These are phyloP conservation scores for Xylariaceae sp. DNA, from an alignment of 2,329 filamentous ascomycete species.

Conservation along the genomic window DNA sequence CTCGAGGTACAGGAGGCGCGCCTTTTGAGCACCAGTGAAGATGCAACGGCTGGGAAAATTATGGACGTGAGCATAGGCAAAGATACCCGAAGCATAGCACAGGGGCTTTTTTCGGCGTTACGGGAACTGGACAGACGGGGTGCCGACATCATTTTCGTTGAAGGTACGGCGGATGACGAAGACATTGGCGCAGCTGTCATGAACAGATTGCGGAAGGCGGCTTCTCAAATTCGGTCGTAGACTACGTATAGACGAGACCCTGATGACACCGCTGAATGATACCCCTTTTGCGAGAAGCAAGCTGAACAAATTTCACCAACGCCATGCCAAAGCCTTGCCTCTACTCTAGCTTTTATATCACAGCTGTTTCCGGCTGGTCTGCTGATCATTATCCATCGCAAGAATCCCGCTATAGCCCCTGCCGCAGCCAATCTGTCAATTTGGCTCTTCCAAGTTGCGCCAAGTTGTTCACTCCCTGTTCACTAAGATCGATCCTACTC, in stretches of 20 bases:
- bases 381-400: neutral
- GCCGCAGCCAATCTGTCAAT: constrained; percentile 83
- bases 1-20: constrained; percentile 37
- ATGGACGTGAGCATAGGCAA: constrained; percentile 72
- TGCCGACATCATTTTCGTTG: constrained; percentile 83
- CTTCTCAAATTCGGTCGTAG: constrained; percentile 54
- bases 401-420: constrained; percentile 43
- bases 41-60: constrained; percentile 34
- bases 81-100: constrained; percentile 70
- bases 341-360: constrained; percentile 9
- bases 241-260: constrained; percentile 20
- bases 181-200: constrained; percentile 84
- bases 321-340: constrained; percentile 19
- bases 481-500: constrained; percentile 90
- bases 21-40: constrained; percentile 30
- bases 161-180: constrained; percentile 75
- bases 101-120: constrained; percentile 82
- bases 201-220: constrained; percentile 78
- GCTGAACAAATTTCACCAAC: constrained; percentile 24
- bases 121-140: constrained; percentile 76
- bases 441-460: constrained; percentile 93
- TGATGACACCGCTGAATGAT: constrained; percentile 15
- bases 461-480: constrained; percentile 90
- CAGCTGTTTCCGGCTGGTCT: no score
- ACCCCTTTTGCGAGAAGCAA: constrained; percentile 17